Percentiles rank a stretch among this genome's conserved stretches.
phyloP scores from a whole-genome alignment of 2,329 filamentous ascomycete species.

The Arachnopeziza araneosa region DNA sequence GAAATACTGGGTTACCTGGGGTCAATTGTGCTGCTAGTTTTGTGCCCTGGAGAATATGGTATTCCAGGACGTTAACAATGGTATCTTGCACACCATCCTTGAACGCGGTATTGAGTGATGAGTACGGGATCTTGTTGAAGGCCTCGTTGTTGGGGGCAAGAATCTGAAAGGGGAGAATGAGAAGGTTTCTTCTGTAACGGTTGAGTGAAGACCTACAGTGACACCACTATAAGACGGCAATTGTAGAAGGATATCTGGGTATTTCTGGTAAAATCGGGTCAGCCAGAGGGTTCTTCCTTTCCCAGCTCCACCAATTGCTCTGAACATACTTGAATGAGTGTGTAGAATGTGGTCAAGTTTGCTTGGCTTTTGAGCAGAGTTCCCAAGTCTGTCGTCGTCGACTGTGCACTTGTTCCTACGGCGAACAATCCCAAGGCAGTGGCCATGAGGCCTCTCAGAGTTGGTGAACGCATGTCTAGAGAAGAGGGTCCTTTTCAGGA shows the following conservation, averaged over 20 bases:
- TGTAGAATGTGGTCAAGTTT: constrained; percentile 41
- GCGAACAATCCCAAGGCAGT: constrained; percentile 11
- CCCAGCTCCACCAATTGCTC: background rate
- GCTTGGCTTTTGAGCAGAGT: constrained; percentile 35
- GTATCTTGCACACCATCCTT: constrained; percentile 32
- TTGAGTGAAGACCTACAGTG: constrained; percentile 34
- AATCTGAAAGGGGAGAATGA: constrained; percentile 28
- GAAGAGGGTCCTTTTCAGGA: constrained; percentile 3
- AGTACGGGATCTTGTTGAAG: constrained; percentile 33
- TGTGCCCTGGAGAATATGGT: constrained; percentile 32
- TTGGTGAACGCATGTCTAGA: constrained; percentile 1
- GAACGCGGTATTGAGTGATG: constrained; percentile 26
- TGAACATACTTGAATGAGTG: constrained; percentile 36
- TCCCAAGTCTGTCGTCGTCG: constrained; percentile 33
- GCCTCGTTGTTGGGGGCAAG: constrained; percentile 34
- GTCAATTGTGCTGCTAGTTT: constrained; percentile 23
- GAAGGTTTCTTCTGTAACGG: background rate
- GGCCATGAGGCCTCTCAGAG: background rate
- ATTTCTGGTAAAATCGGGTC: constrained; percentile 34
- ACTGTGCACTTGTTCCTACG: constrained; percentile 15
- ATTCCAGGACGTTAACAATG: constrained; percentile 33
- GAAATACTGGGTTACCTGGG: constrained; percentile 35
- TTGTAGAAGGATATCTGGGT: constrained; percentile 40
- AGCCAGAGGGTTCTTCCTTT: background rate
- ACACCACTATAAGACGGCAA: constrained; percentile 40